Evolutionary conservation across 164 flowering plant genomes (phyloP), one percentile per base, ranked within the genome.

Genomic region (Cinnamomum chago): DNA sequence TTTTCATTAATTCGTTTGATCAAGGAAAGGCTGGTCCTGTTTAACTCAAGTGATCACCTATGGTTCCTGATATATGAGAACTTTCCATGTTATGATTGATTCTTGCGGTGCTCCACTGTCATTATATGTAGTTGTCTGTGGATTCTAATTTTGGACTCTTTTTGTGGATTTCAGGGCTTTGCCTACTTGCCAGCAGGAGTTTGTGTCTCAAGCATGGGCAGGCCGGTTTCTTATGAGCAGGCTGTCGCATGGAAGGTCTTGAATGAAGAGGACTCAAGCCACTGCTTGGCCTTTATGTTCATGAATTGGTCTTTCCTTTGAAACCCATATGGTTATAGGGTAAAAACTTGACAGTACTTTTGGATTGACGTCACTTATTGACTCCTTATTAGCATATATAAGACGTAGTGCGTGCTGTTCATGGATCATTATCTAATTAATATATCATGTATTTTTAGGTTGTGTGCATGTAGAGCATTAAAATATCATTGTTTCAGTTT

Each of bases 211-310:
- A 89, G 96, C 90, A 90, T 90, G 95, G 88, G 92, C 2, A 79
- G 97, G 70, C 85, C 91, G 0, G 84, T 89, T 20, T 85, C 96
- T 2, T 93, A 93, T 15, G 97, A 93, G 67, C 96, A 89, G 67
- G 97, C 89, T 5, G 50, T 93, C 2, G 93, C 91, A 3, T 93
- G 97, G 97, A 91, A 87, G 78, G 97, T 93, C 52, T 79, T 90
- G 22, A 80, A 87, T 70, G 94, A 91, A 22, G 94, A 91, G 10
- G 88, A 84, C 52, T 52, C 84, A n/a, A 82, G 80, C 76, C 92
- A 91, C 85, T 93, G 97, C 86, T 79, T 93, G 67, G 94, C 96
- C 50, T 88, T 93, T 81, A 85, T 88, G 90, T 93, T 93, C 77
- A 72, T 89, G 51, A 93, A 87, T 86, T 91, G 97, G 97, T 91